Evolutionary conservation across 805 yeast genomes (phyloP).

Genomic region (Saccharomyces eubayanus): DNA sequence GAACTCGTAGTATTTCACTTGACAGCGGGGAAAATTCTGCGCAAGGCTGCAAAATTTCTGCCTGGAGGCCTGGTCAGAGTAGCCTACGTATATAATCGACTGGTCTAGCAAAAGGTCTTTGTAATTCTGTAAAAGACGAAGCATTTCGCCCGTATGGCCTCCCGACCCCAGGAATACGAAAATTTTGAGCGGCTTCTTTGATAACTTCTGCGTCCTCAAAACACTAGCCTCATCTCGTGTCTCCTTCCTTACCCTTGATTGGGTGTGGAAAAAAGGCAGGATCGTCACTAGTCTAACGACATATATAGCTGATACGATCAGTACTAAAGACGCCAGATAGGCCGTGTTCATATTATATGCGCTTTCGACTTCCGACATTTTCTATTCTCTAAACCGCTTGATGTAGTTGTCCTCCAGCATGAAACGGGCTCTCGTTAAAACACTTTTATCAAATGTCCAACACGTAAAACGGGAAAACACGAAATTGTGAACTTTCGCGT

Average conservation of each 20-base stretch:
- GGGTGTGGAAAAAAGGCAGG: slow-evolving; percentile 13
- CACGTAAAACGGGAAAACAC: background rate
- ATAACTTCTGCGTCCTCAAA: background rate
- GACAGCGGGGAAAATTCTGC: slow-evolving; percentile 1
- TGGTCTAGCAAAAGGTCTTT: slow-evolving; percentile 39
- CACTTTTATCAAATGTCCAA: background rate
- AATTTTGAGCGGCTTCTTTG: slow-evolving; percentile 21
- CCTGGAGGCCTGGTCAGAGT: slow-evolving; percentile 32
- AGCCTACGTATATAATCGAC: slow-evolving; percentile 26
- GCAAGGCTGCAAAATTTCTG: slow-evolving; percentile 30
- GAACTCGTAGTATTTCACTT: slow-evolving; percentile 19
- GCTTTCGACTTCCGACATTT: background rate
- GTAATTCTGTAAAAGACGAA: slow-evolving; percentile 47
- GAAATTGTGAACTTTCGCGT: background rate
- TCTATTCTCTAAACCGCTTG: background rate
- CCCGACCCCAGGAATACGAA: slow-evolving; percentile 86
- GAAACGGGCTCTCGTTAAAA: background rate
- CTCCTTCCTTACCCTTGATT: background rate
- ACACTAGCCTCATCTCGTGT: background rate
- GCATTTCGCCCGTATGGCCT: slow-evolving; percentile 94
- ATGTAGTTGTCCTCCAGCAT: background rate
- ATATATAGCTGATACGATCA: slow-evolving; percentile 8
- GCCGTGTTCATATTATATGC: background rate
- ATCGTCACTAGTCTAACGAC: slow-evolving; percentile 12
- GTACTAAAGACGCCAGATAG: background rate